These are phyloP conservation scores for Pestalotiopsis sp. DNA, from an alignment of 2,329 filamentous ascomycete species.

Conservation along the genomic window DNA sequence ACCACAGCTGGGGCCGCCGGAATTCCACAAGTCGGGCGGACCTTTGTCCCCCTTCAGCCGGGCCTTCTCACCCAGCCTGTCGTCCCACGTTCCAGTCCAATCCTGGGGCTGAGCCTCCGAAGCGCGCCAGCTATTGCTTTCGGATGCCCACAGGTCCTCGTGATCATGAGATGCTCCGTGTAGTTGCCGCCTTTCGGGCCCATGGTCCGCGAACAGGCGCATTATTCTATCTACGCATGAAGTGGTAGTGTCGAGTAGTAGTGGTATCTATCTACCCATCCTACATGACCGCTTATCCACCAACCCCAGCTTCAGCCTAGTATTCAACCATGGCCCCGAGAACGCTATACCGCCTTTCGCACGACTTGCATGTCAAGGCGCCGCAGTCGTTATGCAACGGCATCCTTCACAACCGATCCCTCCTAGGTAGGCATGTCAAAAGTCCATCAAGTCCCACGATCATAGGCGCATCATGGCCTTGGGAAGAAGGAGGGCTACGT, in stretches of 20 bases:
- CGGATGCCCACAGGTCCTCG: neutral
- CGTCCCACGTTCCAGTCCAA: neutral
- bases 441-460: neutral
- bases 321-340: neutral
- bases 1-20: neutral
- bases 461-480: neutral
- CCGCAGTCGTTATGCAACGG: neutral
- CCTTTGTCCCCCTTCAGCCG: constrained; percentile 5
- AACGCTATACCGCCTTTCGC: neutral
- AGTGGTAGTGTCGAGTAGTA: neutral
- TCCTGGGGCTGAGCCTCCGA: constrained; percentile 1
- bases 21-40: neutral
- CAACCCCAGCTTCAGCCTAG: neutral
- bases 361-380: constrained; percentile 1
- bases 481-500: neutral
- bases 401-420: neutral
- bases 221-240: neutral
- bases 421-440: neutral
- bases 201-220: neutral
- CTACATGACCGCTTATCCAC: neutral
- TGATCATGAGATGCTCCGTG: neutral
- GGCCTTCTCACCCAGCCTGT: neutral
- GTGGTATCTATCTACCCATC: neutral
- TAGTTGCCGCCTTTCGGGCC: neutral
- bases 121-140: neutral